Conservation (phyloP, 31 red algal genomes). For the Bonnemaisonia californica region DNA sequence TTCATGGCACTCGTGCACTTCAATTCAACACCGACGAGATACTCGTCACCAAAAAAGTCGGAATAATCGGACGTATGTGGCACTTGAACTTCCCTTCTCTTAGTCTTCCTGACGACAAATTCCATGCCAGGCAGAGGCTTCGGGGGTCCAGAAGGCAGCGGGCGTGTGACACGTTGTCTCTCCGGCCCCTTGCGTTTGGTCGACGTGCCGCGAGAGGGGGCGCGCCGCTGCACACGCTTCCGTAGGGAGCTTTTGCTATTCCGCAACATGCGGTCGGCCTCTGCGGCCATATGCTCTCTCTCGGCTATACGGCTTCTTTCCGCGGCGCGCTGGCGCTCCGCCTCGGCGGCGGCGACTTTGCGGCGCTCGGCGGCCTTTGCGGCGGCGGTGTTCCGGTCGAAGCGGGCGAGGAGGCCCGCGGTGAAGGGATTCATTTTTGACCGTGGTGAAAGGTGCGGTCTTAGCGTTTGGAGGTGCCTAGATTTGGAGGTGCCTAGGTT, state of each 20-base stretch:
- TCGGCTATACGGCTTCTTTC: background rate
- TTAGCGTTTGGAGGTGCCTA: too few species aligned
- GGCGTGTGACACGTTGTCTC: background rate
- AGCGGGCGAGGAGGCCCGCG: background rate
- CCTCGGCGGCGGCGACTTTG: background rate
- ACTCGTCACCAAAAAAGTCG: constrained; percentile 65
- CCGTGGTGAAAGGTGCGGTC: background rate
- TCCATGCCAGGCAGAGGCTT: constrained; percentile 59
- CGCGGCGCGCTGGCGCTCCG: background rate
- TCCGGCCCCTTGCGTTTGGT: too few species aligned
- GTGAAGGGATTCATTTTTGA: background rate
- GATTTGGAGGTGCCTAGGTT: too few species aligned
- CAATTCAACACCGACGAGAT: constrained; percentile 42
- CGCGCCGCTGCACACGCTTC: background rate
- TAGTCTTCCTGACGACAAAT: constrained; percentile 46
- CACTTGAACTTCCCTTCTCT: constrained; percentile 59
- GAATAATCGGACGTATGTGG: constrained; percentile 61
- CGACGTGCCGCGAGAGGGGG: background rate
- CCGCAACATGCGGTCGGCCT: background rate
- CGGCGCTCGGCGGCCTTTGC: background rate
- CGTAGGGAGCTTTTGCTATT: background rate
- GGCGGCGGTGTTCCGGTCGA: background rate
- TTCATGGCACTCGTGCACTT: constrained; percentile 21
- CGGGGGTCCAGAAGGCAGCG: constrained; percentile 10
- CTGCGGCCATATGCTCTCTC: background rate